A percentile compares a stretch with the other conserved stretches of the same genome.
These are phyloP conservation scores for Penicillium lagena DNA, from an alignment of 495 filamentous ascomycete genomes.

Conservation along the genomic window DNA sequence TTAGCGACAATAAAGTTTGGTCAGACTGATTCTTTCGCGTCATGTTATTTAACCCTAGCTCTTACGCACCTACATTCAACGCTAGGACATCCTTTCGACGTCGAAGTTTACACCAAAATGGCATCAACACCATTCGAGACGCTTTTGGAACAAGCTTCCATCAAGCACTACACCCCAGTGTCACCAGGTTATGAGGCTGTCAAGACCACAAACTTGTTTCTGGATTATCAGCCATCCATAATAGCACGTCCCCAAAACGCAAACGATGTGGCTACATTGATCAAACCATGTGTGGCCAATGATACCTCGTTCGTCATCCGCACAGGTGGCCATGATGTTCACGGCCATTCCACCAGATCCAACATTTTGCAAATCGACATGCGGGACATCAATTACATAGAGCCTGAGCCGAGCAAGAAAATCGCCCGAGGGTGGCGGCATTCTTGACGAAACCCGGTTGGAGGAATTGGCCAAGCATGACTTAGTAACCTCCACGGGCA, in stretches of 20 bases:
- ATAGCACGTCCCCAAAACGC: conserved; percentile 25
- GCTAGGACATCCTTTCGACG: too few relatives aligned
- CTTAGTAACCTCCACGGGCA: too few relatives aligned
- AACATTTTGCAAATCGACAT: conserved; percentile 30
- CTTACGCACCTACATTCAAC: too few relatives aligned
- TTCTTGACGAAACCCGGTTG: background rate
- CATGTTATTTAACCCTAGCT: too few relatives aligned
- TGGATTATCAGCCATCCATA: conserved; percentile 1
- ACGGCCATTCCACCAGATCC: conserved; percentile 16
- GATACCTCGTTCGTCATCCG: conserved; percentile 25
- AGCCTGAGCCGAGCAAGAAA: conserved; percentile 12
- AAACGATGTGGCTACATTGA: conserved; percentile 23
- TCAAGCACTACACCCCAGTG: background rate
- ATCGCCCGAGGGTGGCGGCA: conserved; percentile 30
- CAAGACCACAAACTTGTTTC: background rate
- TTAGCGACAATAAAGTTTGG: too few relatives aligned
- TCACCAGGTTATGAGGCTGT: background rate
- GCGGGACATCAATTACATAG: conserved; percentile 27
- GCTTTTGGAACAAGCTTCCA: background rate
- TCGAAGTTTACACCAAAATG: background rate
- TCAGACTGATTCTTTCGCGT: too few relatives aligned
- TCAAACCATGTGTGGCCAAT: conserved; percentile 12
- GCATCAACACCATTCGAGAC: background rate
- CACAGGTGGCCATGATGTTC: conserved; percentile 30
- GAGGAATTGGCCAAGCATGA: background rate